A percentile compares a stretch with the other conserved stretches of the same genome.
Evolutionary conservation across 2,329 filamentous ascomycete genomes (phyloP).

Genomic region (Ceratocystis huliohia): DNA sequence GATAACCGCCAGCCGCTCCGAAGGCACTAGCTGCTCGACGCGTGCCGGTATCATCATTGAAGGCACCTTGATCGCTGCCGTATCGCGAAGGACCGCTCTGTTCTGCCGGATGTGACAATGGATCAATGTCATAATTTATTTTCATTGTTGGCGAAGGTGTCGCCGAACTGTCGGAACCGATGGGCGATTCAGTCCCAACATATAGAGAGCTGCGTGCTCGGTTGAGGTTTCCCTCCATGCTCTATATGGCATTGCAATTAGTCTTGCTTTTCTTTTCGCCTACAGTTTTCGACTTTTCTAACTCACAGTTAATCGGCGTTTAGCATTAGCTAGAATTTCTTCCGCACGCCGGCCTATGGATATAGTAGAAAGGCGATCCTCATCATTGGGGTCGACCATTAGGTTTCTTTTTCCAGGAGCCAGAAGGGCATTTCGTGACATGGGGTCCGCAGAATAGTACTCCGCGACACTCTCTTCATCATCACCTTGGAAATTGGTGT

Average conservation of each 20-base stretch:
- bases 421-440: constrained; percentile 24
- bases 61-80: constrained; percentile 41
- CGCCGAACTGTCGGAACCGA: constrained; percentile 35
- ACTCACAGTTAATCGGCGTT: constrained; percentile 72
- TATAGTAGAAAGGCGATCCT: constrained; percentile 56
- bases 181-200: constrained; percentile 29
- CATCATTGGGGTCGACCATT: constrained; percentile 29
- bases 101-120: constrained; percentile 23
- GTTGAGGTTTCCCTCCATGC: constrained; percentile 84
- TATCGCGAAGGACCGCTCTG: constrained; percentile 42
- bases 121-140: constrained; percentile 25
- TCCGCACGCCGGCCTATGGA: constrained; percentile 74
- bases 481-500: constrained; percentile 54
- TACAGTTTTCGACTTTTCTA: background rate
- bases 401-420: constrained; percentile 24
- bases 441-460: constrained; percentile 39
- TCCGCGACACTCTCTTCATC: constrained; percentile 54
- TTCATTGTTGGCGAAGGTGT: constrained; percentile 41
- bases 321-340: constrained; percentile 83
- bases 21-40: constrained; percentile 53
- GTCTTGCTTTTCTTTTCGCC: constrained; percentile 23
- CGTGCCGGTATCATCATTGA: constrained; percentile 25
- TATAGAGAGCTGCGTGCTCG: constrained; percentile 60
- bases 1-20: constrained; percentile 45
- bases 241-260: constrained; percentile 36